Base-by-base conservation (phyloP, 805 yeast genomes). In the Candida golubevii region DNA sequence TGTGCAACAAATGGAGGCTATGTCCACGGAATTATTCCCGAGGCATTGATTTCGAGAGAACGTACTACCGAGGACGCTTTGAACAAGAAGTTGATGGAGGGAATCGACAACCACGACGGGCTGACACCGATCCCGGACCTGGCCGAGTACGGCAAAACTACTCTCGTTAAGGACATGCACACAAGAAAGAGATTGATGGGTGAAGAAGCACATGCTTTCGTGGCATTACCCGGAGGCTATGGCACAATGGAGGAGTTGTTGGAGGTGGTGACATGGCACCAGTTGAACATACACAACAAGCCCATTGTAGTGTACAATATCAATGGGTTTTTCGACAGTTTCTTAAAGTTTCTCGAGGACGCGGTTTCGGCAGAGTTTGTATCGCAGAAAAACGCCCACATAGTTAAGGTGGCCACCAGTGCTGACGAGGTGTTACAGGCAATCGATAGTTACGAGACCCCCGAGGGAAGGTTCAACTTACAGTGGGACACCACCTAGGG, bases 181-280 rank as follows among this genome's bases (percentile, higher is more conserved):
- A 83, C 93, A 3, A 76, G 96, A 61, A 88, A 88, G 71, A 75
- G 82, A 61, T 56, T 85, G 71, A 88, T 88, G 96, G 95, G 89
- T 27, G 75, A 78, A 57, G 90, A 85, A 62, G 83, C 91, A n/a
- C 80, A 80, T 53, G 95, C 91, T 0, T 88, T 88, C 63, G 78
- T 88, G 36, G 95, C 96, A 0, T 74, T 88, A 68, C 96, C 96
- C 11, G 96, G 96, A 50, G 96, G 96, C 2, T 88, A 81, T 61
- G 96, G 96, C 40, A 88, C 95, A 7, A 66, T 87, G 59, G 96
- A 88, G 65, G 96, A 88, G 66, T 72, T 88, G 49, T 82, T 88
- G 83, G 96, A 88, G 69, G 84, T 87, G 44, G 84, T 85, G 47
- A 88, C 96, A 4, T 88, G 96, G 96, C 80, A 82, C 39, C 96